Conservation (phyloP, 2,329 filamentous ascomycete genomes). For the Rutstroemia sp. region DNA sequence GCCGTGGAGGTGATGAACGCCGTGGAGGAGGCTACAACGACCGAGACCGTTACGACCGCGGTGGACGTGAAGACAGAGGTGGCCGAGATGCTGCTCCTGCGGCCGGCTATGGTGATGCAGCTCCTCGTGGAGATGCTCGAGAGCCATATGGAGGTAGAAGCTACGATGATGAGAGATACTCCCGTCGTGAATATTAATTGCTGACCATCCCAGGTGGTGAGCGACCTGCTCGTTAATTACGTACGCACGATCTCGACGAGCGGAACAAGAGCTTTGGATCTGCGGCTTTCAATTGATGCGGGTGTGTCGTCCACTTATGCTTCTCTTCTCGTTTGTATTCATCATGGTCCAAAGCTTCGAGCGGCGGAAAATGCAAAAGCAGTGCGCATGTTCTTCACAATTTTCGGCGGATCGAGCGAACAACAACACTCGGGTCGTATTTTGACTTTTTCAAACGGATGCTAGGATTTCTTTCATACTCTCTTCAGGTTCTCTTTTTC, state of each 20-base stretch:
- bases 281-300: conserved; percentile 31
- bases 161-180: conserved; percentile 30
- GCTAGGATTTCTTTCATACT: conserved; percentile 28
- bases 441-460: conserved; percentile 24
- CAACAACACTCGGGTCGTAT: conserved; percentile 21
- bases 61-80: conserved; percentile 44
- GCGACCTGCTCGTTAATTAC: conserved; percentile 32
- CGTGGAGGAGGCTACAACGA: conserved; percentile 39
- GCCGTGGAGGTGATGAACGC: conserved; percentile 35
- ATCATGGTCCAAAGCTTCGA: conserved; percentile 30
- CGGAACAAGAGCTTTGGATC: conserved; percentile 29
- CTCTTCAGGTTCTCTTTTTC: conserved; percentile 26
- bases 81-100: conserved; percentile 34
- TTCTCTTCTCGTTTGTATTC: conserved; percentile 27
- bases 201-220: conserved; percentile 31
- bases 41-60: conserved; percentile 35
- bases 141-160: conserved; percentile 38
- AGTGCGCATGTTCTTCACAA: conserved; percentile 17
- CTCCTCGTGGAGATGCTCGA: conserved; percentile 35
- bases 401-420: conserved; percentile 23
- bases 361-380: conserved; percentile 30
- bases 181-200: conserved; percentile 31
- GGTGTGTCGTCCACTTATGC: conserved; percentile 28
- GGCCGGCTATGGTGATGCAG: conserved; percentile 36
- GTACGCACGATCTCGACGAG: conserved; percentile 29